phyloP scores from a whole-genome alignment of 805 yeast genomes.

The Vanderwaltozyma yarrowii region DNA sequence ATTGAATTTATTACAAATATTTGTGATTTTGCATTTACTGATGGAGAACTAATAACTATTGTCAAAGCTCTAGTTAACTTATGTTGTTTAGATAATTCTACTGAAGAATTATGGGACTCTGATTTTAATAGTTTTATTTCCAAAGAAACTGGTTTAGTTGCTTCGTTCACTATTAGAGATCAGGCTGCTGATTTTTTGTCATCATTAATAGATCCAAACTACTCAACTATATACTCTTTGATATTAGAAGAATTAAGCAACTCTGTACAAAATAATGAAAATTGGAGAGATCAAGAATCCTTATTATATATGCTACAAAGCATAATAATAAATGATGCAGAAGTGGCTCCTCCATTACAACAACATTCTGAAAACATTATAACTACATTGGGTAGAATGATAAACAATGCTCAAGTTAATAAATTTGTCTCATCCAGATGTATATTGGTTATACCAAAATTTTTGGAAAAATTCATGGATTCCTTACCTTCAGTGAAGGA shows the following conservation, averaged over 20 bases:
- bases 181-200: constrained; percentile 47
- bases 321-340: constrained; percentile 13
- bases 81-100: constrained; percentile 34
- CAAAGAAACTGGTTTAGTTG: constrained; percentile 59
- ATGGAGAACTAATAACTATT: constrained; percentile 9
- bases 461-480: constrained; percentile 42
- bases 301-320: constrained; percentile 16
- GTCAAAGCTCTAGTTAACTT: constrained; percentile 29
- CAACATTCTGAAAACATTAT: neutral
- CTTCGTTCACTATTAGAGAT: constrained; percentile 48
- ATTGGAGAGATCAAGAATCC: constrained; percentile 13
- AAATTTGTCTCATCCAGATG: constrained; percentile 39
- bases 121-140: constrained; percentile 67
- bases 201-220: constrained; percentile 32
- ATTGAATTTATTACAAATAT: constrained; percentile 16
- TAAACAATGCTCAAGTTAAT: constrained; percentile 11
- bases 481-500: constrained; percentile 24
- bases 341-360: neutral
- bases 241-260: neutral
- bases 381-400: constrained; percentile 9
- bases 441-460: constrained; percentile 44
- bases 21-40: constrained; percentile 4
- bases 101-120: constrained; percentile 38
- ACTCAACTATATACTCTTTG: constrained; percentile 3
- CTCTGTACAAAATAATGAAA: neutral